Percentiles rank a stretch among this genome's conserved stretches.
Conservation (phyloP, 2,329 filamentous ascomycete genomes). For the Claviceps spartinae region DNA sequence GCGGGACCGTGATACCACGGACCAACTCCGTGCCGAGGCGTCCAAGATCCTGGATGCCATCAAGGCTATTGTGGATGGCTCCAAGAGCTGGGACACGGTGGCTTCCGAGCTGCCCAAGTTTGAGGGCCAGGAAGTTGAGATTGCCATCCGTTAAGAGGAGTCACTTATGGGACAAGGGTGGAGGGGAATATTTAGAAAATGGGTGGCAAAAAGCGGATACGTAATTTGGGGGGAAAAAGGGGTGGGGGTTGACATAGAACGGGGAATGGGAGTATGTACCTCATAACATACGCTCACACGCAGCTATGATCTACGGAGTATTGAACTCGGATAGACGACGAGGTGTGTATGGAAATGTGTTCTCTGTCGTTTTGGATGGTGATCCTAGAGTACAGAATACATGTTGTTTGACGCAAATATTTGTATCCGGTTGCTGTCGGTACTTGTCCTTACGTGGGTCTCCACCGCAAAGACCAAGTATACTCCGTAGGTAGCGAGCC, state of each 20-base stretch:
- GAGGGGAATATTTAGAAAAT: not conserved
- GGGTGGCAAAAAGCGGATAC: not conserved
- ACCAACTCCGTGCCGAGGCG: conserved; percentile 74
- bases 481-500: too few species aligned
- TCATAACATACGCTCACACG: too few species aligned
- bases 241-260: not conserved
- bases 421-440: too few species aligned
- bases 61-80: conserved; percentile 34
- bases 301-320: too few species aligned
- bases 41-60: conserved; percentile 68
- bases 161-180: not conserved
- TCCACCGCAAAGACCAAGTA: too few species aligned
- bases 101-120: conserved; percentile 70
- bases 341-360: too few species aligned
- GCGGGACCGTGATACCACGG: conserved; percentile 79
- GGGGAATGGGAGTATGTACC: too few species aligned
- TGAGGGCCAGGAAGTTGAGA: conserved; percentile 56
- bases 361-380: too few species aligned
- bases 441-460: too few species aligned
- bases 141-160: conserved; percentile 20
- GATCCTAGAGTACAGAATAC: too few species aligned
- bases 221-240: not conserved
- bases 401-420: too few species aligned
- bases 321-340: too few species aligned
- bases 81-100: conserved; percentile 54